Base-by-base conservation (phyloP, 208 protist genomes). In the Plasmodiophora brassicae region DNA sequence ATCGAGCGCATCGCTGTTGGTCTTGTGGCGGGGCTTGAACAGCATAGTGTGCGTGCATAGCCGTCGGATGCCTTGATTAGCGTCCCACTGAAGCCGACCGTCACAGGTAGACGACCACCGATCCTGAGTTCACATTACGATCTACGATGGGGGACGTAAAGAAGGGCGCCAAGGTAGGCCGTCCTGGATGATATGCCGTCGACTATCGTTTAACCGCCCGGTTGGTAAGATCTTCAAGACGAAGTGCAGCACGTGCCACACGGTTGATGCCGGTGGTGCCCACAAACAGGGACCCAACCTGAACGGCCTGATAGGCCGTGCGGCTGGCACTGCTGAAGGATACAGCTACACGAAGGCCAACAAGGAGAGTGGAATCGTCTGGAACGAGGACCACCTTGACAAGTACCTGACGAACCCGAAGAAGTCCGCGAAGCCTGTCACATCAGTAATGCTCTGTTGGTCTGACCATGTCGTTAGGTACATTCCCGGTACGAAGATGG, bases 361-460 rank as follows among this genome's bases (percentile, higher is more conserved):
- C 92, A 94, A 96, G 87, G 89, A 91, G 53, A 91, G 89, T n/a
- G 90, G 87, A 86, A 94, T 98, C 36, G 85, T 94, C 32, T 98
- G 97, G 97, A 96, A 92, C 78, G 93, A 95, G 41, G 93, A 97
- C 83, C 94, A 95, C 86, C 93, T 98, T 38, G 95, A 96, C 89
- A 94, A 96, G 46, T 98, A 98, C 89, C 92, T 98, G 45, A 93
- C 96, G 92, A 97, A 98, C 91, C 97, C 97, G 84, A 98, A 98
- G 95, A 98, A 98, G 94, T n/a, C n/a, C n/a, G n/a, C n/a, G n/a
- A n/a, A n/a, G n/a, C n/a, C n/a, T n/a, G n/a, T n/a, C n/a, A n/a
- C n/a, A n/a, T n/a, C n/a, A n/a, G n/a, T n/a, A n/a, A n/a, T n/a
- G n/a, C n/a, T n/a, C n/a, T n/a, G n/a, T n/a, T n/a, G n/a, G n/a